A percentile compares a stretch with the other conserved stretches of the same genome.
Conservation (phyloP, 1,284 basidiomycete genomes). For the Rhodotorula sp. region DNA sequence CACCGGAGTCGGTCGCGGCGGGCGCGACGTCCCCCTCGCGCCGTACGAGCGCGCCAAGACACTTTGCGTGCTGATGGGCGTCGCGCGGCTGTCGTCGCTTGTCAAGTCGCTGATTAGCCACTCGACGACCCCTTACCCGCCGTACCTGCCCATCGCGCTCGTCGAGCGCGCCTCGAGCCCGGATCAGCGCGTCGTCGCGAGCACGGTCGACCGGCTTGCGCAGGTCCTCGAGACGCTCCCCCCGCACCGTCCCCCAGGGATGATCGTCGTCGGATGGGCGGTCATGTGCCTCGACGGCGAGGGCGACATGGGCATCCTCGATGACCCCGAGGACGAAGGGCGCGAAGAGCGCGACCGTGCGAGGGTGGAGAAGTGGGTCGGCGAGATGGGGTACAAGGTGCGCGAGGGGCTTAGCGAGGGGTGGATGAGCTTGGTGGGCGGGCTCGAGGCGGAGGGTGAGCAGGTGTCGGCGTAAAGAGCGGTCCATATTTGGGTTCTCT, state of each 20-base stretch:
- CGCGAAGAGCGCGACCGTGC: conserved; percentile 55
- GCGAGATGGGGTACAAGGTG: conserved; percentile 60
- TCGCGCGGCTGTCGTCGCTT: conserved; percentile 62
- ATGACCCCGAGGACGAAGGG: conserved; percentile 50
- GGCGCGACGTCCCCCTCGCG: conserved; percentile 79
- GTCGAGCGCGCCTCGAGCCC: conserved; percentile 89
- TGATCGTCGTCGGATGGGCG: conserved; percentile 93
- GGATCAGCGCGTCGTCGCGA: conserved; percentile 82
- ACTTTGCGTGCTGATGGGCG: conserved; percentile 88
- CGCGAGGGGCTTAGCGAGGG: conserved; percentile 49
- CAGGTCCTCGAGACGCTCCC: conserved; percentile 71
- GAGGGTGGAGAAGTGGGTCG: conserved; percentile 64
- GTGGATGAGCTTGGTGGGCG: conserved; percentile 45
- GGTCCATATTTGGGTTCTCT: no score
- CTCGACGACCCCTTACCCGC: conserved; percentile 62
- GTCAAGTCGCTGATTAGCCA: conserved; percentile 32
- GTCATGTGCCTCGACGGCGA: conserved; percentile 58
- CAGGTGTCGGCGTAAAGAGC: background rate
- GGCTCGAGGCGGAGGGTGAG: conserved; percentile 1
- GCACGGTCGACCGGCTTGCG: conserved; percentile 73
- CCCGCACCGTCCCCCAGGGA: conserved; percentile 89
- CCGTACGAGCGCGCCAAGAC: conserved; percentile 82
- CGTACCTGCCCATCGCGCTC: conserved; percentile 80
- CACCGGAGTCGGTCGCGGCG: conserved; percentile 87
- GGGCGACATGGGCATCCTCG: conserved; percentile 58